Evolutionary conservation across 495 filamentous ascomycete species (phyloP).

Genomic region (Penicillium malachiteum): DNA sequence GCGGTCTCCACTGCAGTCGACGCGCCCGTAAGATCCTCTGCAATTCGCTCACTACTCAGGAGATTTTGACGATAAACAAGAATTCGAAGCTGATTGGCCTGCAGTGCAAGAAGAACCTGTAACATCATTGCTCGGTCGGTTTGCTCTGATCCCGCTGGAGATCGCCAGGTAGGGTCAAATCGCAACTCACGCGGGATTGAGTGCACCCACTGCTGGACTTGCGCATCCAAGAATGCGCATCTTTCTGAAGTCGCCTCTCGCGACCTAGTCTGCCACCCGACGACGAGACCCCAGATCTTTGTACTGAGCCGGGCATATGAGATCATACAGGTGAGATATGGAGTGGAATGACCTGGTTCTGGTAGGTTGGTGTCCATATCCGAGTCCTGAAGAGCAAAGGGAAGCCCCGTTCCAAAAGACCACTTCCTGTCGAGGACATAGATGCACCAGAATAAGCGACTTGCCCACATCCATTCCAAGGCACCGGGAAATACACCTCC

Average conservation of each 20-base stretch:
- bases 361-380: constrained; percentile 77
- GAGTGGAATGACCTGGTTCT: constrained; percentile 52
- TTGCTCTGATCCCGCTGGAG: constrained; percentile 31
- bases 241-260: constrained; percentile 55
- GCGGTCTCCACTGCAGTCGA: constrained; percentile 69
- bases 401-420: constrained; percentile 78
- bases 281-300: constrained; percentile 68
- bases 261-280: constrained; percentile 44
- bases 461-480: constrained; percentile 57
- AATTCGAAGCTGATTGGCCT: constrained; percentile 78
- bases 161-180: constrained; percentile 46
- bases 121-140: constrained; percentile 33
- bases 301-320: constrained; percentile 69
- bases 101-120: constrained; percentile 58
- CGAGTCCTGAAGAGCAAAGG: constrained; percentile 74
- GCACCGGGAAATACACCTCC: constrained; percentile 54
- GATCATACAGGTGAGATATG: constrained; percentile 53
- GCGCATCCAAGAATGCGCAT: constrained; percentile 68
- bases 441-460: constrained; percentile 77
- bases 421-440: constrained; percentile 79
- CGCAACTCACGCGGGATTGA: constrained; percentile 53
- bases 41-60: constrained; percentile 67
- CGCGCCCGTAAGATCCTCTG: constrained; percentile 61
- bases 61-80: constrained; percentile 77
- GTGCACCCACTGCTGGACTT: constrained; percentile 75